Conservation (phyloP, 306 rosid genomes). For the Medicago lupulina region DNA sequence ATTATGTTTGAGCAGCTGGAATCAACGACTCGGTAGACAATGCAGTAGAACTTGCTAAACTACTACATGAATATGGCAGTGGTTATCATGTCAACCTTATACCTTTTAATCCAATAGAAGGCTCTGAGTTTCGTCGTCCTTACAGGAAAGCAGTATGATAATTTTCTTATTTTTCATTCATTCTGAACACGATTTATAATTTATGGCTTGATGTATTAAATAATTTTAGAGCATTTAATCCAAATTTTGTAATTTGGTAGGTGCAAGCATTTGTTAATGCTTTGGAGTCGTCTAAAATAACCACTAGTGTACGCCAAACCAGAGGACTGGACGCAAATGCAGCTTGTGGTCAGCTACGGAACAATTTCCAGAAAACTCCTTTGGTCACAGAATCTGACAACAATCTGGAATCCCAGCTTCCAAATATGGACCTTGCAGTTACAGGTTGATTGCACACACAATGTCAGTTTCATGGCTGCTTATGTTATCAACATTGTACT, state of each 20-base stretch:
- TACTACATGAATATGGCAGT: constrained; percentile 72
- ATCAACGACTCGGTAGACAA: constrained; percentile 81
- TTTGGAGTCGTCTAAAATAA: constrained; percentile 72
- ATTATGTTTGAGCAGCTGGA: constrained; percentile 76
- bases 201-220: constrained; percentile 20
- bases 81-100: constrained; percentile 88
- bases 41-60: constrained; percentile 85
- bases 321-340: constrained; percentile 97
- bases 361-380: constrained; percentile 84
- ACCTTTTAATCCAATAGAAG: constrained; percentile 97
- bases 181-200: constrained; percentile 31
- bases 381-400: constrained; percentile 61
- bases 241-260: constrained; percentile 49
- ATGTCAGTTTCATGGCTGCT: constrained; percentile 19
- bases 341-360: constrained; percentile 97
- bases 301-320: constrained; percentile 84
- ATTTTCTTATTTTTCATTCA: constrained; percentile 9
- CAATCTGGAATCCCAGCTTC: constrained; percentile 48
- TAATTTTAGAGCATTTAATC: neutral
- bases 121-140: constrained; percentile 86
- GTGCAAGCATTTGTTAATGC: constrained; percentile 78
- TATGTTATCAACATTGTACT: constrained; percentile 18
- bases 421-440: constrained; percentile 61
- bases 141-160: constrained; percentile 76
- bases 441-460: constrained; percentile 54